These are phyloP conservation scores for Globisporangium spinosum DNA, from an alignment of 352 stramenopile species.

Conservation along the genomic window DNA sequence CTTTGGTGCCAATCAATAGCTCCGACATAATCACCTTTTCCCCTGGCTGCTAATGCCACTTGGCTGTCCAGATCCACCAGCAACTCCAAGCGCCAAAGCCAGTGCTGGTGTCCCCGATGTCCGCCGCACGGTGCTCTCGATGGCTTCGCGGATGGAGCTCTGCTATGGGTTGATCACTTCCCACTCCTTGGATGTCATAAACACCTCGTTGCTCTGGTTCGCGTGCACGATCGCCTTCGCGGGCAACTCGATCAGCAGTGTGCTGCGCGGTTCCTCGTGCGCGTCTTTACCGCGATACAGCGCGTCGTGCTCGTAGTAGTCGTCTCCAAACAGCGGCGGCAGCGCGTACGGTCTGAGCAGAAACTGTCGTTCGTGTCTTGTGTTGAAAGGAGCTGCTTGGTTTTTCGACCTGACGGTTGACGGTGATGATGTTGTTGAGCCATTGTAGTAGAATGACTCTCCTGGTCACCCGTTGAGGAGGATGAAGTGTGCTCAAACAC, in stretches of 20 bases:
- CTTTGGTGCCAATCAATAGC: background rate
- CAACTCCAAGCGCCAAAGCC: background rate
- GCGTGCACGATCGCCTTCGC: slow-evolving; percentile 66
- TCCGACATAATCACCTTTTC: background rate
- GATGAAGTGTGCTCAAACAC: slow-evolving; percentile 43
- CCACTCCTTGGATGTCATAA: slow-evolving; percentile 71
- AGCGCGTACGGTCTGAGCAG: slow-evolving; percentile 59
- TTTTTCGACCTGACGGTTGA: background rate
- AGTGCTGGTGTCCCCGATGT: background rate
- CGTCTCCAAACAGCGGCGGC: slow-evolving; percentile 60
- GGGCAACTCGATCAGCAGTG: slow-evolving; percentile 26
- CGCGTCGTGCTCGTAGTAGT: slow-evolving; percentile 22
- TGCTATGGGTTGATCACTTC: slow-evolving; percentile 55
- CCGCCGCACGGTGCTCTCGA: slow-evolving; percentile 34
- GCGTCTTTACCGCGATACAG: slow-evolving; percentile 16
- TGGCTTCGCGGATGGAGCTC: slow-evolving; percentile 46
- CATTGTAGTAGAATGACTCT: background rate
- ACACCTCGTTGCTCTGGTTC: slow-evolving; percentile 38
- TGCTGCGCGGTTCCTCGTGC: slow-evolving; percentile 16
- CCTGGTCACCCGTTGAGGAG: background rate
- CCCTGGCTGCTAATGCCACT: background rate
- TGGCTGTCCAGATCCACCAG: background rate
- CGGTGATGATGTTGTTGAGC: background rate
- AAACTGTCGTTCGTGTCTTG: slow-evolving; percentile 22
- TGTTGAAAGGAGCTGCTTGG: slow-evolving; percentile 10